These are phyloP conservation scores for Moniliophthora roreri DNA, from an alignment of 1,284 basidiomycete species.

Conservation along the genomic window DNA sequence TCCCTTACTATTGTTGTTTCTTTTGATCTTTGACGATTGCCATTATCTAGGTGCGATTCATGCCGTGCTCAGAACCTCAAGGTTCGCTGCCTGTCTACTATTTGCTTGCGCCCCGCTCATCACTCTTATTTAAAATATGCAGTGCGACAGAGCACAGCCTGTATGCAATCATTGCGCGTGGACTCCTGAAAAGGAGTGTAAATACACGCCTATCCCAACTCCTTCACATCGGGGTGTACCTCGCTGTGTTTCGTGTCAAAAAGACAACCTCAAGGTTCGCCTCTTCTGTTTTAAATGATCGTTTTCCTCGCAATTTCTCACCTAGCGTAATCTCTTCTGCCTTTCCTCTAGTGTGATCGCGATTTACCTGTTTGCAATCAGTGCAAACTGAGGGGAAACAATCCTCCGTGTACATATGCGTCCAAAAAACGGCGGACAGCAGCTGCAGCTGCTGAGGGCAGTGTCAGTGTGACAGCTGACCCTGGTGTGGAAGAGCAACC, in stretches of 20 bases:
- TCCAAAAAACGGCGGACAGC: slow-evolving; percentile 68
- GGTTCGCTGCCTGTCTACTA: slow-evolving; percentile 36
- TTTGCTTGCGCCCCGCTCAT: slow-evolving; percentile 12
- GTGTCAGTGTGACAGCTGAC: slow-evolving; percentile 22
- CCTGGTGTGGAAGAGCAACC: slow-evolving; percentile 25
- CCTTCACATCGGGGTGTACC: slow-evolving; percentile 75
- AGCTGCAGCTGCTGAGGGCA: slow-evolving; percentile 34
- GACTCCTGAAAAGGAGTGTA: slow-evolving; percentile 60
- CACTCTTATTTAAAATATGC: slow-evolving; percentile 11
- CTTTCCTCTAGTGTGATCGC: slow-evolving; percentile 54
- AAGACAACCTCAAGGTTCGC: slow-evolving; percentile 65
- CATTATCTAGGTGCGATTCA: slow-evolving; percentile 48
- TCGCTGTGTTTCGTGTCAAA: slow-evolving; percentile 66
- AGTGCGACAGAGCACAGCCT: slow-evolving; percentile 72
- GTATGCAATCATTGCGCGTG: slow-evolving; percentile 74
- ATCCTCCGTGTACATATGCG: slow-evolving; percentile 61
- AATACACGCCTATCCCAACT: slow-evolving; percentile 69
- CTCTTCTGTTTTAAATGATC: too few species aligned
- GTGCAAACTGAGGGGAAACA: slow-evolving; percentile 41
- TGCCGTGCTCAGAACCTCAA: slow-evolving; percentile 71
- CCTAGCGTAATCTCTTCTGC: slow-evolving; percentile 10
- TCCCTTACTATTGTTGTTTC: neutral
- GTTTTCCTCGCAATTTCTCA: slow-evolving; percentile 7
- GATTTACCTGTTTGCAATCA: slow-evolving; percentile 70
- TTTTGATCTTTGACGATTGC: neutral